phyloP scores from a whole-genome alignment of 2,329 filamentous ascomycete genomes.

The Sporothrix schenckii region DNA sequence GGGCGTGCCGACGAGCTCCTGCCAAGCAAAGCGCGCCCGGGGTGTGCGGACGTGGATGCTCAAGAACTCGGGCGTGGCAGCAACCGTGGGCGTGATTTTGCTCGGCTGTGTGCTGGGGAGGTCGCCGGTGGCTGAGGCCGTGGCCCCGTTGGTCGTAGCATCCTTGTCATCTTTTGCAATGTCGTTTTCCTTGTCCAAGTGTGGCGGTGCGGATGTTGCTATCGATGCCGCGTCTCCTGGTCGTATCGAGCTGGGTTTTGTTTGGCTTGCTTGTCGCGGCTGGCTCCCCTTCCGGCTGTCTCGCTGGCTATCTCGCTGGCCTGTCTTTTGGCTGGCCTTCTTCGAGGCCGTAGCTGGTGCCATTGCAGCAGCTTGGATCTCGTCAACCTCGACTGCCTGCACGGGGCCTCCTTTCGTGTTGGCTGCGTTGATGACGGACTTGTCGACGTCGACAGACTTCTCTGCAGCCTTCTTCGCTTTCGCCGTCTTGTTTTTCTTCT shows the following conservation, averaged over 20 bases:
- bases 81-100: conserved; percentile 32
- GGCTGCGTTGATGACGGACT: background rate
- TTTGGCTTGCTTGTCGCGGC: background rate
- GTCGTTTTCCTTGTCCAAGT: conserved; percentile 25
- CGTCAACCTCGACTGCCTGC: background rate
- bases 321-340: too few species aligned
- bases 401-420: background rate
- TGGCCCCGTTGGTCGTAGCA: conserved; percentile 31
- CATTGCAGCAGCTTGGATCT: background rate
- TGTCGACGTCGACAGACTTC: background rate
- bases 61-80: conserved; percentile 36
- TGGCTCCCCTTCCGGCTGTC: conserved; percentile 1
- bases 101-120: conserved; percentile 33
- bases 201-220: background rate
- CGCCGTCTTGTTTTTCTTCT: conserved; percentile 39
- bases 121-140: conserved; percentile 33
- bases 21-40: conserved; percentile 58
- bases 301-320: background rate
- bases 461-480: background rate
- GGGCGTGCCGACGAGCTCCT: conserved; percentile 58
- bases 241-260: background rate
- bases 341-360: too few species aligned
- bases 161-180: conserved; percentile 32
- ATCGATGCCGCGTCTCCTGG: background rate
- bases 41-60: conserved; percentile 51